A percentile compares a stretch with the other conserved stretches of the same genome.
These are phyloP conservation scores for Calocybe indica DNA, from an alignment of 768 basidiomycete genomes.

Conservation along the genomic window DNA sequence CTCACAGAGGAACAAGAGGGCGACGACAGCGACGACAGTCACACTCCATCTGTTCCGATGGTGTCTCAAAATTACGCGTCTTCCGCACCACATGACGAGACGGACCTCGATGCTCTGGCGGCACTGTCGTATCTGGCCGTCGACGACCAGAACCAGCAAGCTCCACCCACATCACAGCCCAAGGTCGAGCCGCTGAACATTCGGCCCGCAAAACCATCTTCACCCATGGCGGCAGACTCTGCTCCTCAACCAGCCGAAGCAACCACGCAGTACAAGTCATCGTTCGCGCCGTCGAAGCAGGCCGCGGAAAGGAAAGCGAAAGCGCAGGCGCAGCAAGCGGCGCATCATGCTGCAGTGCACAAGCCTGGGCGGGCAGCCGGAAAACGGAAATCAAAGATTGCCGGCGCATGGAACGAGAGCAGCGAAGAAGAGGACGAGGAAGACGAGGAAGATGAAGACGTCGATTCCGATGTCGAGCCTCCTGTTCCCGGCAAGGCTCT, in stretches of 20 bases:
- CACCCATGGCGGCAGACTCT: constrained; percentile 17
- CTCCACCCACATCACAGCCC: constrained; percentile 19
- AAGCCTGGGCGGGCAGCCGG: constrained; percentile 65
- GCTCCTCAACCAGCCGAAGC: constrained; percentile 7
- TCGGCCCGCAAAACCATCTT: constrained; percentile 19
- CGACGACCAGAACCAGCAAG: constrained; percentile 16
- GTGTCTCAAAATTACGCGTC: not conserved
- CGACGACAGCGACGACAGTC: constrained; percentile 17
- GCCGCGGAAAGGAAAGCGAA: constrained; percentile 84
- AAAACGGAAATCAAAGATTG: constrained; percentile 58
- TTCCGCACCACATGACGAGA: constrained; percentile 34
- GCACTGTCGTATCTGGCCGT: constrained; percentile 71
- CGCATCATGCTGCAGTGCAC: constrained; percentile 70
- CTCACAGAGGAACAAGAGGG: constrained; percentile 29
- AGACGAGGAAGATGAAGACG: constrained; percentile 76
- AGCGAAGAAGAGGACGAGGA: constrained; percentile 86
- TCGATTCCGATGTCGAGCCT: constrained; percentile 52
- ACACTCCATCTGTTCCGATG: not conserved
- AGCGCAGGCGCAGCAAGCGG: constrained; percentile 77
- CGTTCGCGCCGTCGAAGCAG: constrained; percentile 82
- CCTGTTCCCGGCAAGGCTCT: constrained; percentile 12
- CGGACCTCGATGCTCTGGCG: constrained; percentile 67
- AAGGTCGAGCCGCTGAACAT: constrained; percentile 31
- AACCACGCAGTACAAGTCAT: constrained; percentile 59
- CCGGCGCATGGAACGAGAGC: constrained; percentile 60